A percentile compares a stretch with the other conserved stretches of the same genome.
These are phyloP conservation scores for Teratosphaeria zuluensis DNA, from an alignment of 2,329 filamentous ascomycete genomes.

Conservation along the genomic window DNA sequence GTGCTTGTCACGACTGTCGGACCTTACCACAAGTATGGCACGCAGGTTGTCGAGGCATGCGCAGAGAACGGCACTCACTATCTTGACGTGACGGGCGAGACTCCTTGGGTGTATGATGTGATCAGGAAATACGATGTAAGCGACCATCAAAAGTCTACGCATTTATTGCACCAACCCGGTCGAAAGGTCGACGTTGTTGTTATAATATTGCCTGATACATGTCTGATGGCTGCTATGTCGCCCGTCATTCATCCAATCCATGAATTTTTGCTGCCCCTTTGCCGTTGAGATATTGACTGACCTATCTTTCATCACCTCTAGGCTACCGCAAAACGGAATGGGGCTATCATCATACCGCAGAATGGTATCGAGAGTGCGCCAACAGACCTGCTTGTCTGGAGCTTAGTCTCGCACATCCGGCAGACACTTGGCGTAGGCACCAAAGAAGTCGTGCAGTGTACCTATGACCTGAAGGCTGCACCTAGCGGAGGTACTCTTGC, in stretches of 20 bases:
- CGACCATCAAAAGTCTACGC: no score
- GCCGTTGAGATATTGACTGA: no score
- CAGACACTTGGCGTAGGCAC: slow-evolving; percentile 42
- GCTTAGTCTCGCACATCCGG: slow-evolving; percentile 44
- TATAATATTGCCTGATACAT: no score
- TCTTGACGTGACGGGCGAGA: slow-evolving; percentile 56
- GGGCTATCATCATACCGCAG: slow-evolving; percentile 53
- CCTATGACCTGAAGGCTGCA: slow-evolving; percentile 45
- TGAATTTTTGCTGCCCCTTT: no score
- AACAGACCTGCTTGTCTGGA: slow-evolving; percentile 45
- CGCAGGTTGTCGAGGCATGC: slow-evolving; percentile 54
- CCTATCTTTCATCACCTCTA: no score
- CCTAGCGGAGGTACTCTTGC: slow-evolving; percentile 52
- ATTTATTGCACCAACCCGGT: no score
- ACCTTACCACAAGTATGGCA: slow-evolving; percentile 56
- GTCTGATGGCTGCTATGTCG: no score
- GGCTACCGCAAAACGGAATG: slow-evolving; percentile 47
- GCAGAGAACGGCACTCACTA: slow-evolving; percentile 58
- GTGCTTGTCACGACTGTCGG: slow-evolving; percentile 54
- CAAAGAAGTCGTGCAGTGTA: slow-evolving; percentile 41
- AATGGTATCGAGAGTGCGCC: slow-evolving; percentile 54
- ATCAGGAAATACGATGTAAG: slow-evolving; percentile 47
- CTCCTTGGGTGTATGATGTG: slow-evolving; percentile 54
- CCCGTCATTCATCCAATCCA: no score
- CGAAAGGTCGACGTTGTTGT: no score